Evolutionary conservation across 2,329 filamentous ascomycete genomes (phyloP), one percentile per base, ranked within the genome.

Genomic region (Graphilbum sp.): DNA sequence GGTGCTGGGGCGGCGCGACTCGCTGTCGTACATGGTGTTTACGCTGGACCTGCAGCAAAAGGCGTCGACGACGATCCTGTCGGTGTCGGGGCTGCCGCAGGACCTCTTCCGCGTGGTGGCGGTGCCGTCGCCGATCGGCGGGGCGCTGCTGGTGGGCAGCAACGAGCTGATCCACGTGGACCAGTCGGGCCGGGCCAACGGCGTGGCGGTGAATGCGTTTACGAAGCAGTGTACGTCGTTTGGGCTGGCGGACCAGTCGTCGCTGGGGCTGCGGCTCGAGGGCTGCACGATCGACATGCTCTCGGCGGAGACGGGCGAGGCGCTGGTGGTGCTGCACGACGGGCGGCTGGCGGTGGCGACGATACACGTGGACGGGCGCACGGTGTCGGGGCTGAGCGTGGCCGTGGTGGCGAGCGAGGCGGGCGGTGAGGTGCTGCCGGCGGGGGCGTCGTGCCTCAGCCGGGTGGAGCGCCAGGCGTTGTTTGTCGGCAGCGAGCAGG

Each of bases 101-200:
- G 88, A 96, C 55, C 66, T 96, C 10, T 84, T 79, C 54, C 74
- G 75, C 47, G 78, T 96, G 32, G 65, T 95, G 34, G 76, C 90
- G 8, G 62, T 98, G 3, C 84, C 87, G 5, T 68, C 80, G 6
- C 88, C 88, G 1, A 78, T 96, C 31, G 90, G 90, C 19, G 90
- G 90, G 32, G 83, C 86, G 29, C 63, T 98, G 15, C 67, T 98
- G 15, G 62, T 96, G 17, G 92, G 90, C 21, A 69, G 72, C 35
- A 96, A 98, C 53, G 86, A 95, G 53, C 59, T 98, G 44, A 82
- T 98, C 43, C 90, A 98, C 55, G 76, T 98, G 46, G 88, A 96
- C 52, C 90, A 98, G 63, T 85, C 85, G 11, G 90, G 90, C 23
- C 95, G 93, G 56, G 73, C 86, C 12, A 94, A 85, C 50, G 88